Evolutionary conservation across 192 early-diverging fungal species (phyloP), one percentile per base, ranked within the genome.

Genomic region (Phlyctochytrium planicorne): DNA sequence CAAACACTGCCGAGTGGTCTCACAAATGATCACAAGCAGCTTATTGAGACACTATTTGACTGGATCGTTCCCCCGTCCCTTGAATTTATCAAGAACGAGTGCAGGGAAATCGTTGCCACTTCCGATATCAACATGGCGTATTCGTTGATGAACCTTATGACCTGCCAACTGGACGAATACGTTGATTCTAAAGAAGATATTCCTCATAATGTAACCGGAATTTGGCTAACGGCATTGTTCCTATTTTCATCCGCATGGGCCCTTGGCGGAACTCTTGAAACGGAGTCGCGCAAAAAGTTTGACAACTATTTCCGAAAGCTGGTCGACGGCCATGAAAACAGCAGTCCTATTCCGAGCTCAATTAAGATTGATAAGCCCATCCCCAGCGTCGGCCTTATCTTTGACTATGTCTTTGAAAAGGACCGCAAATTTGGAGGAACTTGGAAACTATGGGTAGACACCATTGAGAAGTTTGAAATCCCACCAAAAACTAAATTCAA

Each of bases 381-480:
- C 40, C 84, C 84, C 6, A 68, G 66, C 16, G 72, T 53, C 20
- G 83, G 78, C 16, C 32, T 73, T 0, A 52, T 86, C 3, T 83
- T 82, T 62, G 82, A 85, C 40, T 87, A 86, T 63, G 81, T 86
- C 1, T 82, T 84, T 68, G 79, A 84, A 55, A 75, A 76, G 50
- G 81, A 87, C 33, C 73, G 71, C 12, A 87, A 81, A 60, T 69
- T 77, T 50, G 84, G 82, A 12, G 83, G 84, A 10, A 53, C 69
- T 12, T 86, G 84, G 84, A 86, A 78, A 53, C 68, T 84, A 12
- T 87, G 84, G 84, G 63, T 62, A 2, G 83, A 87, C 50, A 81
- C 78, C 2, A 84, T 87, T 29, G 65, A 67, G 29, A 84, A 80
- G 50, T 86, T 78, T 50, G 79, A 87, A 31, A 84, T 84, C 67